Base-by-base conservation (phyloP, 768 basidiomycete genomes). In the Boletus pseudopeckii region DNA sequence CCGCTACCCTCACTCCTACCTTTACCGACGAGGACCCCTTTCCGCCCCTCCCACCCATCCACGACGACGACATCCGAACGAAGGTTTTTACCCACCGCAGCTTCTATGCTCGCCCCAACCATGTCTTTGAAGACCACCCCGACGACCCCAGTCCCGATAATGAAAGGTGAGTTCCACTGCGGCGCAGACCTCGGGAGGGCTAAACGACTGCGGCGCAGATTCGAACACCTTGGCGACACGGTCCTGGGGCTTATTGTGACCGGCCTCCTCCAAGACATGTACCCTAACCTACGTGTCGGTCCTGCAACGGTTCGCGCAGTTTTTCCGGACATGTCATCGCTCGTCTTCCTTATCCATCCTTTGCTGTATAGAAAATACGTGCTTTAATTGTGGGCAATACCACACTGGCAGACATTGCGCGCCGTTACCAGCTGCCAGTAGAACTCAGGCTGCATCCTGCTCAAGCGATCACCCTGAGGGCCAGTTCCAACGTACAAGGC, bases 81-180 rank as follows among this genome's bases (percentile, higher is more conserved):
- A 82, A 80, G 62, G 79, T 90, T 1, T 91, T 88, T 64, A 92
- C 90, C 2, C 90, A 92, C 63, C 83, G 88, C 34, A 86, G 85
- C 65, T 80, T 76, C 62, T 80, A 75, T 61, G 89, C 80, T 0
- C 76, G 90, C 2, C 87, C 88, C 0, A 84, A 81, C 7, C 82
- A 87, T 59, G 73, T 88, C 24, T 92, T 92, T 58, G 90, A 92
- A 64, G 90, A 92, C 67, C 76, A 73, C 36, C 80, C 77, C 0
- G 75, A 81, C 57, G 89, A 92, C 68, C 84, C 79, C 2, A 86
- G 85, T 47, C 89, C 88, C 7, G 90, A 92, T 64, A 91, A 92
- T 57, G 90, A 92, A 72, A 86, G 81, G 90, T 89, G 50, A 60
- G 76, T 67, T 6, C 28, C 22, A 36, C 42, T 11, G 15, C 41